phyloP scores from a whole-genome alignment of 176 grass and related monocot genomes.

The Oryza punctata region DNA sequence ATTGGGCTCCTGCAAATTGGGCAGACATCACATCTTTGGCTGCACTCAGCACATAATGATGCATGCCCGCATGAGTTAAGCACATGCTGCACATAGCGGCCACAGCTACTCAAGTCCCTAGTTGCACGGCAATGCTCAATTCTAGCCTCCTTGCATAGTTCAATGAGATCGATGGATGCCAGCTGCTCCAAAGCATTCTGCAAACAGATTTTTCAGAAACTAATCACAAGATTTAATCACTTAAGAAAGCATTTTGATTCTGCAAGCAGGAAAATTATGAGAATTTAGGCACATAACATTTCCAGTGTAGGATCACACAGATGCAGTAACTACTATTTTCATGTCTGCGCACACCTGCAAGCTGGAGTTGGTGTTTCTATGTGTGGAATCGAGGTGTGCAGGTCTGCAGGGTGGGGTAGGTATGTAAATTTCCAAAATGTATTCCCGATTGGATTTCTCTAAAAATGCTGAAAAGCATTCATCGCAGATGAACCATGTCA shows the following conservation, averaged over 20 bases:
- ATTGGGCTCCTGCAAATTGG: conserved; percentile 84
- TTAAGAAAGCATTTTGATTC: not conserved
- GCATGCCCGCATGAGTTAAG: conserved; percentile 89
- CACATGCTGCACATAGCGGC: conserved; percentile 74
- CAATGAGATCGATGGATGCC: conserved; percentile 83
- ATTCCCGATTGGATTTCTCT: not conserved
- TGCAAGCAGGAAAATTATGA: not conserved
- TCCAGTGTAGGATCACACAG: not conserved
- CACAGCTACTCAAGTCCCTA: conserved; percentile 93
- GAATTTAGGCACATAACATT: not conserved
- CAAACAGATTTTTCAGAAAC: conserved; percentile 38
- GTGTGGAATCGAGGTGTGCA: not conserved
- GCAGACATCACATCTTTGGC: conserved; percentile 85
- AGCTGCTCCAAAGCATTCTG: conserved; percentile 93
- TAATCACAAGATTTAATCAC: not conserved
- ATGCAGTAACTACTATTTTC: not conserved
- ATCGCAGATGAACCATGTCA: not conserved
- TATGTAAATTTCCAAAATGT: not conserved
- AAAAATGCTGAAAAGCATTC: not conserved
- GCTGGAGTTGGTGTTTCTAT: not conserved
- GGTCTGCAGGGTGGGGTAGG: not conserved
- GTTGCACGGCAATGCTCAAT: conserved; percentile 84
- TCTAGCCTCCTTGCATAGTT: conserved; percentile 89
- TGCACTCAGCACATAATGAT: conserved; percentile 89
- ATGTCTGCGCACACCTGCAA: not conserved